These are phyloP conservation scores for Plasmodium relictum DNA, from an alignment of 169 alveolate species.

Conservation along the genomic window DNA sequence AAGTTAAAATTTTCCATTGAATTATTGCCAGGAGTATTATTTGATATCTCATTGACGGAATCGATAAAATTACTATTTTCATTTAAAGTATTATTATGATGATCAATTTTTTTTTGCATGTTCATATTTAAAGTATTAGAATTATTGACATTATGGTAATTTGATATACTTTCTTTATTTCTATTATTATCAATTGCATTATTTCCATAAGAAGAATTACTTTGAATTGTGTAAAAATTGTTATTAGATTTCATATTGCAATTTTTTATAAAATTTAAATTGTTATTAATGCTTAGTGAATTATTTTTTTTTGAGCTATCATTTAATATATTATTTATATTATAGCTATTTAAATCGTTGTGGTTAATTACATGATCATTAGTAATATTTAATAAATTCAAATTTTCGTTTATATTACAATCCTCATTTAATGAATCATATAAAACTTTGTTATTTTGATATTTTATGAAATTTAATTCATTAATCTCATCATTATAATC, in stretches of 20 bases:
- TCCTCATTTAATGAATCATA: too few relatives aligned
- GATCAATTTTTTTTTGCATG: neutral
- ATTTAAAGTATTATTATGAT: neutral
- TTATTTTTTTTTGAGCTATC: neutral
- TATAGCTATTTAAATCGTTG: neutral
- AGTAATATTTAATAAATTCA: neutral
- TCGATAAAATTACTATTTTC: neutral
- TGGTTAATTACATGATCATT: neutral
- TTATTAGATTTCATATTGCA: neutral
- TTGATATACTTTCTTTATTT: neutral
- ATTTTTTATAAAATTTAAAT: neutral
- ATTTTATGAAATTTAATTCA: too few relatives aligned
- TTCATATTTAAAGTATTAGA: neutral
- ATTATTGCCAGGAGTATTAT: neutral
- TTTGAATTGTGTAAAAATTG: neutral
- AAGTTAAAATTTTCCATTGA: neutral
- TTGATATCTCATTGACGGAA: neutral
- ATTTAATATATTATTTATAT: neutral
- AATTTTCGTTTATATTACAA: too few relatives aligned
- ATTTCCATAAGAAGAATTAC: slow-evolving; percentile 9
- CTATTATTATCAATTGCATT: slow-evolving; percentile 3
- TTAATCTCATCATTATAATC: neutral
- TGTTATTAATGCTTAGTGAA: neutral
- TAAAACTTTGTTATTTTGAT: too few relatives aligned
- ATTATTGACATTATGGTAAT: neutral